These are phyloP conservation scores for Xylariales sp. DNA, from an alignment of 2,329 filamentous ascomycete genomes.

Conservation along the genomic window DNA sequence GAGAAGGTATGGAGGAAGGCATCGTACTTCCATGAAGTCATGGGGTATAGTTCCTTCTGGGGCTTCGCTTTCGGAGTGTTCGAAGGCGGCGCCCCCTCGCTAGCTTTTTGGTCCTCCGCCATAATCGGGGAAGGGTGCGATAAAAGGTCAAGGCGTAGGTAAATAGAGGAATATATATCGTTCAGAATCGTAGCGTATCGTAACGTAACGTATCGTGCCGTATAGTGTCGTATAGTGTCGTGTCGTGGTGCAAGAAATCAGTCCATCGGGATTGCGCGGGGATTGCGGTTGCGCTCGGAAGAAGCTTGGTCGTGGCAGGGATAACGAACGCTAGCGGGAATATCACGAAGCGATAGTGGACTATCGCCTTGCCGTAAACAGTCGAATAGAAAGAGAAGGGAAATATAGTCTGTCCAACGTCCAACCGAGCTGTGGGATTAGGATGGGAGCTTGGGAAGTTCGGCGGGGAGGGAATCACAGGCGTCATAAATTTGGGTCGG, in stretches of 20 bases:
- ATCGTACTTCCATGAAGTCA: slow-evolving; percentile 82
- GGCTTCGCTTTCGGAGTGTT: slow-evolving; percentile 37
- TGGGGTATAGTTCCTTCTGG: slow-evolving; percentile 71
- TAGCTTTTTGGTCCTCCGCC: slow-evolving; percentile 39
- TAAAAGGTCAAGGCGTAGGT: background rate
- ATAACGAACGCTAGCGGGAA: background rate
- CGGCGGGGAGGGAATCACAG: slow-evolving; percentile 20
- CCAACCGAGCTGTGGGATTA: background rate
- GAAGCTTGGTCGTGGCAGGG: background rate
- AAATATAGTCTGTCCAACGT: background rate
- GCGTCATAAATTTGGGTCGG: slow-evolving; percentile 33
- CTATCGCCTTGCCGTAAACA: background rate
- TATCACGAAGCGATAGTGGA: background rate
- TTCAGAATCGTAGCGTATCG: background rate
- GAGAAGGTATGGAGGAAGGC: slow-evolving; percentile 81
- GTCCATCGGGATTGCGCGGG: slow-evolving; percentile 22
- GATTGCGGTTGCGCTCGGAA: slow-evolving; percentile 18
- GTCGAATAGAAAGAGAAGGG: background rate
- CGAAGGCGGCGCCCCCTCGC: slow-evolving; percentile 36
- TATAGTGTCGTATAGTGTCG: background rate
- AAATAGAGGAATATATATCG: background rate
- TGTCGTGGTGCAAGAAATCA: slow-evolving; percentile 17
- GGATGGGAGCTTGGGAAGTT: slow-evolving; percentile 12
- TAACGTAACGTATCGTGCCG: slow-evolving; percentile 1
- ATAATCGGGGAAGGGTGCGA: slow-evolving; percentile 31